Evolutionary conservation across 192 early-diverging fungal genomes (phyloP), one percentile per base, ranked within the genome.

Genomic region (Coemansia sp.): DNA sequence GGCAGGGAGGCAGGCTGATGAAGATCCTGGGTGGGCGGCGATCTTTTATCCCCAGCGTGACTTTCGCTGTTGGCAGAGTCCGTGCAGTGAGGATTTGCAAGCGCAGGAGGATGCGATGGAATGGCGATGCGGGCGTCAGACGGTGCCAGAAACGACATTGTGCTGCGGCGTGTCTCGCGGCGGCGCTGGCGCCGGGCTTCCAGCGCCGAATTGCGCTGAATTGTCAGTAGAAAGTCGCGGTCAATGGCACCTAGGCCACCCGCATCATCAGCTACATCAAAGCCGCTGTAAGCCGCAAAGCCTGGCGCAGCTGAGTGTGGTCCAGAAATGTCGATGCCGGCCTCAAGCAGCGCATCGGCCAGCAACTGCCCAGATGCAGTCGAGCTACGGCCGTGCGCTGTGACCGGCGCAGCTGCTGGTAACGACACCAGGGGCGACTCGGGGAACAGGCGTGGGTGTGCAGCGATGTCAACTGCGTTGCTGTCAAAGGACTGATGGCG

Each of bases 111-210:
- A 8, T 21, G 29, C 10, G 29, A 41, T 4, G 63, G 41, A 43
- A 43, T 11, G 14, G 41, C 41, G 41, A 49, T 19, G 49, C 49
- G 48, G 45, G 27, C 48, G 24, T 52, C 57, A 17, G 53, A 17
- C 7, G 64, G 19, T 15, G 69, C 58, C 38, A 77, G 43, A 45
- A 73, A 69, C 19, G 76, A 79, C 65, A 79, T 41, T 21, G 76
- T 79, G 60, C 72, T 79, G 37, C 76, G 70, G 25, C 76, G 76
- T 5, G 76, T 73, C 55, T 79, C 76, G 50, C 76, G 70, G 19
- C 76, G 76, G 8, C 76, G 58, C 62, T 79, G 76, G 19, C 76
- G 66, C 32, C 76, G 58, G 50, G 76, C 76, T 41, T 79, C 76
- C 12, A 79, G 70, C 0, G 76, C 76, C 2, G 76, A 73, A 38